phyloP scores from a whole-genome alignment of 176 grass and related monocot genomes.

The Oryza australiensis region DNA sequence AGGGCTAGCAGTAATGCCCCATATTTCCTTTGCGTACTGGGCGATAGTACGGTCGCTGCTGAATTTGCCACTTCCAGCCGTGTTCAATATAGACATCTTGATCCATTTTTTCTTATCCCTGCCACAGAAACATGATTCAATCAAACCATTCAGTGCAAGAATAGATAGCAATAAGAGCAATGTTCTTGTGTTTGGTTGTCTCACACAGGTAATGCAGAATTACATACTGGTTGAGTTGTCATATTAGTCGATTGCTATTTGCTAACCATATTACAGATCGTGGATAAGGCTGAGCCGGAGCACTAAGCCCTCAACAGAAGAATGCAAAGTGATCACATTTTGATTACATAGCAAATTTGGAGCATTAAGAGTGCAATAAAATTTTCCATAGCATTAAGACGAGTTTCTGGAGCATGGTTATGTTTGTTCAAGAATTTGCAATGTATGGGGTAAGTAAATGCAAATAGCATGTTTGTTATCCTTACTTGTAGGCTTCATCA shows the following conservation, averaged over 20 bases:
- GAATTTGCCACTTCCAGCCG: conserved; percentile 94
- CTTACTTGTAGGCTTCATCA: conserved; percentile 98
- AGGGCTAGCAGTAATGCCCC: conserved; percentile 71
- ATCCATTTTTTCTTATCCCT: conserved; percentile 88
- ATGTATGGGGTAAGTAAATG: not conserved
- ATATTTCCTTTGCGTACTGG: conserved; percentile 95
- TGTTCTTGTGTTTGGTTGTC: not conserved
- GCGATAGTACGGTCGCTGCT: conserved; percentile 96
- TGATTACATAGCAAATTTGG: not conserved
- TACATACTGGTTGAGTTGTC: not conserved
- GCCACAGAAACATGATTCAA: conserved; percentile 31
- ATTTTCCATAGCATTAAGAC: conserved; percentile 8
- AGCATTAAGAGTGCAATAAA: not conserved
- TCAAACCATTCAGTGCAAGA: conserved; percentile 1
- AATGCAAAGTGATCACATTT: not conserved
- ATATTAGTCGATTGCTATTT: not conserved
- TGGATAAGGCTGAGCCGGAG: not conserved
- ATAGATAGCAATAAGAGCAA: not conserved
- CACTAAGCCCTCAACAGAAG: not conserved
- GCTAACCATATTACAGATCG: not conserved
- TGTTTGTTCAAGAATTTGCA: conserved; percentile 20
- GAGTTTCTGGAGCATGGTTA: not conserved
- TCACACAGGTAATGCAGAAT: not conserved
- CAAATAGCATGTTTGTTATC: conserved; percentile 20
- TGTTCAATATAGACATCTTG: conserved; percentile 97